Evolutionary conservation across 352 stramenopile genomes (phyloP), one percentile per base, ranked within the genome.

Genomic region (Blastocystis sp.): DNA sequence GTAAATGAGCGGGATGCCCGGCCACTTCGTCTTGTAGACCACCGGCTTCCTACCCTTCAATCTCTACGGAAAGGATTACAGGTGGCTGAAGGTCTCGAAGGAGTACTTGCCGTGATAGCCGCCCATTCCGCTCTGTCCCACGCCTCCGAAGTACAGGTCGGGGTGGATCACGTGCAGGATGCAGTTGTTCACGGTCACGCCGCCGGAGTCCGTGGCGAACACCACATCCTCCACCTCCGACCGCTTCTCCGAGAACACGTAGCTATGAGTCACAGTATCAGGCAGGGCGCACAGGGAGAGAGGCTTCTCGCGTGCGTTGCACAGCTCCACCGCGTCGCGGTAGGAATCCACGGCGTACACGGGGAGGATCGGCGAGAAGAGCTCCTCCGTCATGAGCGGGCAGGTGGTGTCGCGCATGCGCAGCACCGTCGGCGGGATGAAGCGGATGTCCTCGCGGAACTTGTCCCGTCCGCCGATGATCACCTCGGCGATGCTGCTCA

Each of bases 331-430:
- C 1, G 89, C 93, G 43, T 94, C 90, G 21, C 91, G 89, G 2
- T 90, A 62, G 17, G 69, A 90, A 19, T 90, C 65, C 40, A 94
- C 88, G 9, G 89, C 62, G 52, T 95, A 91, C 62, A 98, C 94
- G 0, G 95, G 94, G 62, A 99, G 88, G 59, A 98, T 82, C 2
- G 96, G 95, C 2, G 96, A 95, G 90, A 99, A 98, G 45, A 98
- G 94, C 90, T 98, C 95, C 76, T 98, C 93, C 34, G 92, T 89
- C 92, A 97, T 96, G 38, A 91, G 90, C 1, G 92, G 90, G 74
- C 91, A 94, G 9, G 21, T 23, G 11, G 52, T 48, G 60, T 91
- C 86, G 87, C 95, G 92, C 71, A 98, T 88, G 52, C 52, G 43
- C 71, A 81, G 59, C 59, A 97, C 91, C 60, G 94, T 97, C 14